phyloP scores from a whole-genome alignment of 148 eudicot species.

The Gaultheria prostrata region DNA sequence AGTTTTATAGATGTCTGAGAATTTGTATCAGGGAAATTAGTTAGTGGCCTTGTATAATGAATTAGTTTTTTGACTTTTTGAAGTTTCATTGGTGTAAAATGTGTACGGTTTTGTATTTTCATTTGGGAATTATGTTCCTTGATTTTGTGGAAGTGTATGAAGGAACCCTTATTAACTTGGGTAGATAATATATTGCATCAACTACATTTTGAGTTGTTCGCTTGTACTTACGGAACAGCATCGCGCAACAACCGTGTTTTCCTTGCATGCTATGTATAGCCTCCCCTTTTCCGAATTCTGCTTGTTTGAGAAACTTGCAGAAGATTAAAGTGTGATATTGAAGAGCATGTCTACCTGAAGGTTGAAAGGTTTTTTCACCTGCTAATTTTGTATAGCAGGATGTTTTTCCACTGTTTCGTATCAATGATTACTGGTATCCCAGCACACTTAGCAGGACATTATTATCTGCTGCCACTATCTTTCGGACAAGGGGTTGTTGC shows the following conservation, averaged over 20 bases:
- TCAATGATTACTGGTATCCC: neutral
- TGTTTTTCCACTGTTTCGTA: neutral
- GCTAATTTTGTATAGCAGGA: neutral
- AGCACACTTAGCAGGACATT: neutral
- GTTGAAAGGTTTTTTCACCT: neutral
- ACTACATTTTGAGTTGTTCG: neutral
- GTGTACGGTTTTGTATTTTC: neutral
- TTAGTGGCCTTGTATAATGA: constrained; percentile 1
- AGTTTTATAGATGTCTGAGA: neutral
- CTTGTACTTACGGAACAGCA: neutral
- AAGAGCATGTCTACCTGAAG: neutral
- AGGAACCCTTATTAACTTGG: neutral
- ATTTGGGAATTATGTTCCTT: neutral
- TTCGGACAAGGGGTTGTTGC: too few relatives aligned
- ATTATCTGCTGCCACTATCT: neutral
- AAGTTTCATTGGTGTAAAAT: neutral
- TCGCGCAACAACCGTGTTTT: neutral
- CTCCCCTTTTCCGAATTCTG: neutral
- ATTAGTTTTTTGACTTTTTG: neutral
- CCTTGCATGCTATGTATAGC: neutral
- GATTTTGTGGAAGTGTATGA: neutral
- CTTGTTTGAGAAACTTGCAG: neutral
- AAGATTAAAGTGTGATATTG: neutral
- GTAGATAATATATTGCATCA: neutral
- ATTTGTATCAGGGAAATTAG: neutral